These are phyloP conservation scores for Bryum argenteum DNA, from an alignment of 225 moss, liverwort and hornwort species.

Conservation along the genomic window DNA sequence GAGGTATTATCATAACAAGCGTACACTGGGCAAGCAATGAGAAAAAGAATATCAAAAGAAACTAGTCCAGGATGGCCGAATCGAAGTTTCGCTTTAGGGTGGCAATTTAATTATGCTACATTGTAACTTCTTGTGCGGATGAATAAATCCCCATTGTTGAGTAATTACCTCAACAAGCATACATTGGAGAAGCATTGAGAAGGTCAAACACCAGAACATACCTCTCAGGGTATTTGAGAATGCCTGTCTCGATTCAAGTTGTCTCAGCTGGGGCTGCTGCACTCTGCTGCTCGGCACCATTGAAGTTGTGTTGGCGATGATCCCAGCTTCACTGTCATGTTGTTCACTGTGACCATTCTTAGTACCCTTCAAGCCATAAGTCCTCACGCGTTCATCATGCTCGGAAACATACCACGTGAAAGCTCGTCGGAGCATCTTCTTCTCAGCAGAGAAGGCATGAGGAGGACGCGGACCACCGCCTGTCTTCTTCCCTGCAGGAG, in stretches of 20 bases:
- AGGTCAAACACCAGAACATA: not conserved
- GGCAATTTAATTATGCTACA: too few relatives aligned
- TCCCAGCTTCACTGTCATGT: constrained; percentile 5
- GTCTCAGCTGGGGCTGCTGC: constrained; percentile 31
- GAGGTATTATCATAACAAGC: too few relatives aligned
- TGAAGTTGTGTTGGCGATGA: not conserved
- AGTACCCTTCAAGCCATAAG: constrained; percentile 23
- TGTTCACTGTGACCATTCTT: constrained; percentile 16
- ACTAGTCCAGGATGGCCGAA: too few relatives aligned
- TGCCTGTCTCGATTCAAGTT: constrained; percentile 3
- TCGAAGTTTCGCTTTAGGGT: too few relatives aligned
- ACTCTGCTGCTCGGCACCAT: not conserved
- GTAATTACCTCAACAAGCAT: not conserved
- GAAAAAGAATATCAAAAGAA: too few relatives aligned
- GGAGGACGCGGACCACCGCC: constrained; percentile 35
- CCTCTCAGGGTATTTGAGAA: constrained; percentile 24
- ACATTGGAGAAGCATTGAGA: not conserved
- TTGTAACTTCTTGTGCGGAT: not conserved
- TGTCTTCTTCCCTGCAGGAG: constrained; percentile 33
- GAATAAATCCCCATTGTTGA: not conserved
- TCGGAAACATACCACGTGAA: constrained; percentile 59
- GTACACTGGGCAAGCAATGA: too few relatives aligned
- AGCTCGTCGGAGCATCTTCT: constrained; percentile 44
- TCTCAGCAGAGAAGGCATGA: constrained; percentile 56
- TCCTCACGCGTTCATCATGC: constrained; percentile 49